phyloP scores from a whole-genome alignment of 768 basidiomycete genomes.

The Sporobolomyces phaffii region DNA sequence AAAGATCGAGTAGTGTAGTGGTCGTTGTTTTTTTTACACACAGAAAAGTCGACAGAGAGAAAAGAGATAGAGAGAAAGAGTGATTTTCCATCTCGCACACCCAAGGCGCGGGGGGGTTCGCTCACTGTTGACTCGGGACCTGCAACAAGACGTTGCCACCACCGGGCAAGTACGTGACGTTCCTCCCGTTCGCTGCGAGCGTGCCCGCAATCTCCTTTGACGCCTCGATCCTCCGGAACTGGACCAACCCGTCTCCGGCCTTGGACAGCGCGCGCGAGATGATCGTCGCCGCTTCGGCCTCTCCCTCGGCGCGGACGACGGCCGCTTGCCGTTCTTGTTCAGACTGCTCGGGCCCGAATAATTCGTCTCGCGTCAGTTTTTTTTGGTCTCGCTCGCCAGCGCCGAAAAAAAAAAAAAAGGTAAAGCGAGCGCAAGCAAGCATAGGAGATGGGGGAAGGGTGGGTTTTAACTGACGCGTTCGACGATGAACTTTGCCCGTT shows the following conservation, averaged over 20 bases:
- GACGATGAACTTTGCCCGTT: constrained; percentile 97
- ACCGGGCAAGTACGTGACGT: constrained; percentile 84
- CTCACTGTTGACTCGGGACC: constrained; percentile 52
- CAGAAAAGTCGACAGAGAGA: no score
- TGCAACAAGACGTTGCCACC: constrained; percentile 75
- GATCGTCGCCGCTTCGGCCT: constrained; percentile 91
- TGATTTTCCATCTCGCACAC: not conserved
- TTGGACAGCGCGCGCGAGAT: constrained; percentile 84
- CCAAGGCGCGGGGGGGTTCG: no score
- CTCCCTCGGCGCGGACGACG: constrained; percentile 95
- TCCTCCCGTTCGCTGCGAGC: constrained; percentile 61
- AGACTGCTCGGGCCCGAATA: no score
- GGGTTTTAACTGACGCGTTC: constrained; percentile 80
- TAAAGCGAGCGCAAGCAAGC: not conserved
- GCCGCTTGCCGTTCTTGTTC: constrained; percentile 99
- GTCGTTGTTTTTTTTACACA: no score
- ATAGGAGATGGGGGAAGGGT: not conserved
- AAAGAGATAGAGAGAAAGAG: not conserved
- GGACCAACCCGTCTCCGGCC: constrained; percentile 92
- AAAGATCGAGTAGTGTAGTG: no score
- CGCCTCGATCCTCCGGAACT: constrained; percentile 92
- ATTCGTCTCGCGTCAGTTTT: constrained; percentile 11
- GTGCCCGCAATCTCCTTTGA: constrained; percentile 93
- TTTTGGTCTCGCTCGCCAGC: no score
- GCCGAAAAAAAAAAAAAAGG: not conserved